Conservation (phyloP, 129 eudicot genomes). For the Arctium minus region DNA sequence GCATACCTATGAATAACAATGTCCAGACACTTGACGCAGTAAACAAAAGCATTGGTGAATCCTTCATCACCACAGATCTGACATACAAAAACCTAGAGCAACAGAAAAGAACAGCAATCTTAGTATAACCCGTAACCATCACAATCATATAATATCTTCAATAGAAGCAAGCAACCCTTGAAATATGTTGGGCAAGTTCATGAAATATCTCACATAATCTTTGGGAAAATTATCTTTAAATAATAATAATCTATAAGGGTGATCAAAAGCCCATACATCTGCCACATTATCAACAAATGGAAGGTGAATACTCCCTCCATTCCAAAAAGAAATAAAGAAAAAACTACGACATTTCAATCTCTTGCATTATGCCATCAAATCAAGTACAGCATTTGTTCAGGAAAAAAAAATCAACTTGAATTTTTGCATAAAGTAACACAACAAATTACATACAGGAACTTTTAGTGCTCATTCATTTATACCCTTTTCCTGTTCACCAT, state of each 20-base stretch:
- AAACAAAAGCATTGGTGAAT: constrained; percentile 36
- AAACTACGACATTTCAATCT: neutral
- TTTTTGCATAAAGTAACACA: neutral
- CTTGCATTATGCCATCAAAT: neutral
- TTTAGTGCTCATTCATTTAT: neutral
- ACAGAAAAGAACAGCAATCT: neutral
- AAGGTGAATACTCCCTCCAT: neutral
- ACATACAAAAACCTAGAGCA: constrained; percentile 40
- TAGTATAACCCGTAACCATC: neutral
- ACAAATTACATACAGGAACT: neutral
- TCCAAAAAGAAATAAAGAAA: neutral
- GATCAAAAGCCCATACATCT: neutral
- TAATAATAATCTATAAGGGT: neutral
- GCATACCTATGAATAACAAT: constrained; percentile 50
- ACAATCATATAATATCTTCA: neutral
- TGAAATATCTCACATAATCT: neutral
- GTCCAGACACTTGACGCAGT: constrained; percentile 41
- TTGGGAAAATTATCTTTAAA: neutral
- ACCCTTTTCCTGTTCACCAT: neutral
- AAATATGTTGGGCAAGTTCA: neutral
- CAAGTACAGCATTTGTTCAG: neutral
- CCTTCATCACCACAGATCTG: constrained; percentile 54
- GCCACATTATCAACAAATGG: neutral
- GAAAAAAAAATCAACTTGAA: neutral
- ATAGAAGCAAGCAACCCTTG: neutral